Evolutionary conservation across 2,329 filamentous ascomycete genomes (phyloP).

Genomic region (Ophiostoma ulmi): DNA sequence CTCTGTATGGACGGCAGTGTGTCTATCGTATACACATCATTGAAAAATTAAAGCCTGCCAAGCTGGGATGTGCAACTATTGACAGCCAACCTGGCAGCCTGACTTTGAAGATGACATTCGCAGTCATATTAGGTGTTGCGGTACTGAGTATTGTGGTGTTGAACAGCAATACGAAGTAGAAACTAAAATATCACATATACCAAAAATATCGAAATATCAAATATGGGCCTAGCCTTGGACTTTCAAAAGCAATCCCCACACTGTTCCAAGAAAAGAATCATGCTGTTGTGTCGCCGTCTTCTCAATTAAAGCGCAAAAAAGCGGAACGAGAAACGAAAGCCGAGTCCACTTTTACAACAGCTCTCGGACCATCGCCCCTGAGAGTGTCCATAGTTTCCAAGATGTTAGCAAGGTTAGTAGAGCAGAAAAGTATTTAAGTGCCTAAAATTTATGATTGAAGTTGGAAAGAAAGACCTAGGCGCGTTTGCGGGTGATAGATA

Average conservation of each 20-base stretch:
- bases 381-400: conserved; percentile 4
- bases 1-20: background rate
- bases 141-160: background rate
- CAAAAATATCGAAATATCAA: background rate
- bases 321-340: background rate
- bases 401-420: background rate
- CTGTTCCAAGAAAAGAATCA: background rate
- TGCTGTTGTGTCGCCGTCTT: background rate
- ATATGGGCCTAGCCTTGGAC: background rate
- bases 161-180: background rate
- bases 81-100: background rate
- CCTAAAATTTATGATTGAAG: background rate
- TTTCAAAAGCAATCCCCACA: background rate
- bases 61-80: conserved; percentile 1
- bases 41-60: background rate
- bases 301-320: background rate
- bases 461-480: background rate
- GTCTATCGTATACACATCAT: background rate
- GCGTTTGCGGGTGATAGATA: background rate
- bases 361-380: conserved; percentile 6
- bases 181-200: background rate
- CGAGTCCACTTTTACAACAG: background rate
- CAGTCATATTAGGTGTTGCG: background rate
- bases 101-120: background rate
- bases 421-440: background rate